phyloP scores from a whole-genome alignment of 768 basidiomycete species.

The Candolleomyces aberdarensis region DNA sequence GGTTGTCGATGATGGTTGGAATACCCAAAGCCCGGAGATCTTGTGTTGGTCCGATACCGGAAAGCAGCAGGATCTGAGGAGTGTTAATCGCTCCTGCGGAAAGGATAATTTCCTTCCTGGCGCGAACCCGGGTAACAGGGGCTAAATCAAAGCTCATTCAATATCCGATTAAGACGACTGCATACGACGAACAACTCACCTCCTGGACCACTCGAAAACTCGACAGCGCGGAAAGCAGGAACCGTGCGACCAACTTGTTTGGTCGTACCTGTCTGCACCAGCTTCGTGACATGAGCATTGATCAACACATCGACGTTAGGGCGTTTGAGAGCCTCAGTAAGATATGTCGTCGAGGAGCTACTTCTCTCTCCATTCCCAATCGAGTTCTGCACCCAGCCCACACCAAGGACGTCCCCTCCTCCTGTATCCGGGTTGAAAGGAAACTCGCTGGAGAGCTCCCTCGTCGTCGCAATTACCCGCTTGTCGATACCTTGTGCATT shows the following conservation, averaged over 20 bases:
- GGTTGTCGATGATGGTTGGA: conserved; percentile 30
- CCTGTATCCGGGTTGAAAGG: conserved; percentile 33
- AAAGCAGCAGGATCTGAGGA: conserved; percentile 30
- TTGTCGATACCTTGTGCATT: conserved; percentile 27
- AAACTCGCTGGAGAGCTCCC: conserved; percentile 29
- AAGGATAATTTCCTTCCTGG: conserved; percentile 16
- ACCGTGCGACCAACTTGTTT: neutral
- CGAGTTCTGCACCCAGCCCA: conserved; percentile 33
- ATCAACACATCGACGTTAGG: conserved; percentile 33
- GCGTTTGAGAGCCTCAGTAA: conserved; percentile 24
- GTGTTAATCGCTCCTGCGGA: conserved; percentile 17
- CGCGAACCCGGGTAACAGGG: conserved; percentile 6
- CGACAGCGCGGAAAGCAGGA: conserved; percentile 17
- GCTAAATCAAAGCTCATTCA: neutral
- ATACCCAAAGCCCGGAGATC: conserved; percentile 37
- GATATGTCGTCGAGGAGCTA: conserved; percentile 35
- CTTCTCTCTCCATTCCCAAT: conserved; percentile 31
- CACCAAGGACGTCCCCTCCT: conserved; percentile 29
- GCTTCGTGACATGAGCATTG: conserved; percentile 24
- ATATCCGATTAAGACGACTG: neutral
- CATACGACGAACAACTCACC: neutral
- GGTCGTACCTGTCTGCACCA: conserved; percentile 14
- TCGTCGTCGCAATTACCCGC: conserved; percentile 33
- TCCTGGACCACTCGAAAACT: conserved; percentile 13
- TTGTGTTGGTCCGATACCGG: conserved; percentile 38